These are phyloP conservation scores for Umbelopsis sp. DNA, from an alignment of 371 early-diverging fungal species.

Conservation along the genomic window DNA sequence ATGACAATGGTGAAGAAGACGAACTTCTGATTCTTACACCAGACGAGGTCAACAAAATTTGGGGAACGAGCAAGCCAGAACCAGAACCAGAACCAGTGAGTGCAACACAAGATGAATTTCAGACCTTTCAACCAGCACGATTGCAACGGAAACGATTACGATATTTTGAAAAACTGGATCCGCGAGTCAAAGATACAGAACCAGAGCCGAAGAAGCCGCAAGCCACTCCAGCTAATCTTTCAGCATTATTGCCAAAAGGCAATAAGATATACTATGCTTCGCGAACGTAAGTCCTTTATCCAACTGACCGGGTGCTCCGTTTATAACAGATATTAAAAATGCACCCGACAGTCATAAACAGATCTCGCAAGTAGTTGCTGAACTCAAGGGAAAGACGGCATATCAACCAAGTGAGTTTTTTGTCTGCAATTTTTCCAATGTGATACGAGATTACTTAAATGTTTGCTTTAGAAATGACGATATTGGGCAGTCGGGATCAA, in stretches of 20 bases:
- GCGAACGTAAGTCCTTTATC: neutral
- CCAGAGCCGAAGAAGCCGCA: neutral
- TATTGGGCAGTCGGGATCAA: slow-evolving; percentile 61
- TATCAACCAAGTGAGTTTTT: slow-evolving; percentile 53
- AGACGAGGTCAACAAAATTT: slow-evolving; percentile 8
- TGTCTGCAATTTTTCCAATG: neutral
- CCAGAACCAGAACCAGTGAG: neutral
- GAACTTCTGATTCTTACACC: slow-evolving; percentile 29
- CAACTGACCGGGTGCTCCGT: too few species aligned
- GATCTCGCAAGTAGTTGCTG: slow-evolving; percentile 54
- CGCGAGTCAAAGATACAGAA: neutral
- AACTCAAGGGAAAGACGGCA: slow-evolving; percentile 53
- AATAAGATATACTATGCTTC: neutral
- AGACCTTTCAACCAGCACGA: slow-evolving; percentile 20
- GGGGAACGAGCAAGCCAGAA: neutral
- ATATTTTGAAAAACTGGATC: neutral
- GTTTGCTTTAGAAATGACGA: slow-evolving; percentile 41
- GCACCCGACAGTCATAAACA: slow-evolving; percentile 50
- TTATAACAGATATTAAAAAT: too few species aligned
- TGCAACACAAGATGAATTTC: slow-evolving; percentile 21
- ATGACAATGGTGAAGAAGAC: slow-evolving; percentile 25
- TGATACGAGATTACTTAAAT: neutral
- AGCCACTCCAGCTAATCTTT: slow-evolving; percentile 34
- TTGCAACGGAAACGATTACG: slow-evolving; percentile 14
- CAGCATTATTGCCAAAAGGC: neutral